Base-by-base conservation (phyloP, 345 rosid species). In the Aquilaria yunnanensis region DNA sequence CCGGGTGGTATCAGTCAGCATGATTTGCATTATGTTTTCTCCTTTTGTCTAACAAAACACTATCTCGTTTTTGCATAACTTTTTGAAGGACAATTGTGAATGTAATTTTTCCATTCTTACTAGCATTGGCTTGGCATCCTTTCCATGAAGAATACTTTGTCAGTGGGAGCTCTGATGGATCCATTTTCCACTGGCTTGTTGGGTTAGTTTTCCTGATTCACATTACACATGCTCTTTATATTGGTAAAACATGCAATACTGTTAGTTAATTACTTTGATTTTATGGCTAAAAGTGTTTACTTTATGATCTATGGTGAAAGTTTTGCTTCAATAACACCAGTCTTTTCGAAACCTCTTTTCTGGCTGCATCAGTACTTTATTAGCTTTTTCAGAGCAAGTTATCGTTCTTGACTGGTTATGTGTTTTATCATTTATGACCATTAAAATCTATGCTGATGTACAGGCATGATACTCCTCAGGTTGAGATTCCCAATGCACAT, bases 91-190 rank as follows among this genome's bases (percentile, higher is more conserved):
- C 51, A 45, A 55, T 51, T 50, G 57, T 69, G 13, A 57, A 37
- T 23, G 8, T 47, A 34, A 23, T 52, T 63, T 47, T 66, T 65
- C 30, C 33, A 53, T 30, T n/a, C 34, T 61, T 70, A 51, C 43
- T 65, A 93, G 99, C 93, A 51, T 71, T 94, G 96, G 96, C 96
- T 51, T 94, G 97, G 97, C 97, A 94, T 73, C 99, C 99, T 60
- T 88, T 86, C 74, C 96, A 94, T 76, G 99, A 94, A 76, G 97
- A 94, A 73, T 88, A 87, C 77, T 94, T 90, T 72, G 97, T 94
- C 67, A 94, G 99, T 71, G 97, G 99, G 74, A 88, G 99, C 70
- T 78, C 65, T 64, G 99, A 90, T 32, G 99, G 99, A 29, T 81
- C 96, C 67, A 85, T 94, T 67, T 88, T 85, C 78, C 99, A 94